Percentiles rank a stretch among this genome's conserved stretches.
Evolutionary conservation across 208 protist genomes (phyloP).

Genomic region (Leishmania braziliensis): DNA sequence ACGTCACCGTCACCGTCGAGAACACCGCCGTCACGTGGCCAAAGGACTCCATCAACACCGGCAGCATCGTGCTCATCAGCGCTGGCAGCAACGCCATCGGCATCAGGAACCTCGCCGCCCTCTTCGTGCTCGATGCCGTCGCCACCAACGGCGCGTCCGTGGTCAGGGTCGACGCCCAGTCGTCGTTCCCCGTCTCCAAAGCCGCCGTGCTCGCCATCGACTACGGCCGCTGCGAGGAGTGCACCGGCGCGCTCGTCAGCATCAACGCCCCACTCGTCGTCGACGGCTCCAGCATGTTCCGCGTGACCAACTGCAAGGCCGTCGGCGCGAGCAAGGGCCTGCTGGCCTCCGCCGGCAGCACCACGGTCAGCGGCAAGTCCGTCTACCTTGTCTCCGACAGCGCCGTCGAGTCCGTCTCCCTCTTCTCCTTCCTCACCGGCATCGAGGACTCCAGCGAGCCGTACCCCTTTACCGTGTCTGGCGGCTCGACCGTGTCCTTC

Average conservation of each 20-base stretch:
- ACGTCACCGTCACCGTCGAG: slow-evolving; percentile 19
- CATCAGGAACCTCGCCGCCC: slow-evolving; percentile 6
- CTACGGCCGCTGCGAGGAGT: slow-evolving; percentile 12
- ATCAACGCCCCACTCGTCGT: slow-evolving; percentile 9
- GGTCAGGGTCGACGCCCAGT: slow-evolving; percentile 4
- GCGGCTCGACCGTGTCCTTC: slow-evolving; percentile 6
- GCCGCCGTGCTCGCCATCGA: slow-evolving; percentile 15
- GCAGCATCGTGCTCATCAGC: slow-evolving; percentile 12
- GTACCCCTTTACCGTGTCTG: slow-evolving; percentile 10
- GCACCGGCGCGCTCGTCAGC: slow-evolving; percentile 12
- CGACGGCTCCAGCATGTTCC: slow-evolving; percentile 20
- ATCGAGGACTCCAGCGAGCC: neutral
- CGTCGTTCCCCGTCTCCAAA: slow-evolving; percentile 13
- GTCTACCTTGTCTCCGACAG: slow-evolving; percentile 16
- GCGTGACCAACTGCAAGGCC: slow-evolving; percentile 4
- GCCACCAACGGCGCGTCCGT: slow-evolving; percentile 18
- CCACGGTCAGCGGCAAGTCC: slow-evolving; percentile 3
- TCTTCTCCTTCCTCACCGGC: slow-evolving; percentile 15
- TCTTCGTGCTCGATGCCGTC: slow-evolving; percentile 25
- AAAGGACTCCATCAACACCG: slow-evolving; percentile 1
- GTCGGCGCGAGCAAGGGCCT: neutral
- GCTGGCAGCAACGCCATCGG: slow-evolving; percentile 9
- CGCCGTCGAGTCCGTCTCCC: neutral
- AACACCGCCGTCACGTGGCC: slow-evolving; percentile 19
- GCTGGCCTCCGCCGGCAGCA: slow-evolving; percentile 10